Base-by-base conservation (phyloP, 768 basidiomycete genomes). In the Rhodotorula diobovata region DNA sequence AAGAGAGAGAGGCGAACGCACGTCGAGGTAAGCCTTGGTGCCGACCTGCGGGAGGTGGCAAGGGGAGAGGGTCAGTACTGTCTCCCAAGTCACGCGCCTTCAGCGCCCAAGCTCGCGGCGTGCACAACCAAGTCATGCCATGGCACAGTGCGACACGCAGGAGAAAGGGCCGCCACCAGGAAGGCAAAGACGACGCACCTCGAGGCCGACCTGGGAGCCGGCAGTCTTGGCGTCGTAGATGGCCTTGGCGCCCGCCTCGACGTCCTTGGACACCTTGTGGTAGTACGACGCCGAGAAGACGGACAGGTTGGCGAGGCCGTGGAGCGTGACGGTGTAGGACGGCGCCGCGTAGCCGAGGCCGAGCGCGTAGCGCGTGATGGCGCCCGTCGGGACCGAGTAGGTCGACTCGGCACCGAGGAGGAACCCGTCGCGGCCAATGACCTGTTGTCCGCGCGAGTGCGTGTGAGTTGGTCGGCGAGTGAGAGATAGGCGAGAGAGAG, bases 281-380 rank as follows among this genome's bases (percentile, higher is more conserved):
- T 97, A 98, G 87, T 98, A 99, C 81, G 89, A 91, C 70, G 95
- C 96, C 63, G 89, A 85, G 85, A 93, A 97, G 78, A 88, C 89
- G 81, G 88, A 89, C 81, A 96, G 82, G 86, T 96, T 98, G 85
- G 90, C 89, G 80, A 97, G 87, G 76, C 89, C 92, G 83, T 97
- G 94, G 70, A 98, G 76, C 79, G 94, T 92, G 81, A 97, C 87
- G 71, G 93, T 89, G 81, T 94, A 95, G 81, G 97, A 91, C 45
- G 94, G 91, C 53, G 95, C 94, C 79, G 90, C 93, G 87, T 89
- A 98, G 78, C 95, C 96, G 77, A 91, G 80, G 63, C 93, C 95
- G 76, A 90, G 86, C 66, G 92, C 89, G 83, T 96, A 99, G 79
- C 90, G 89, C 80, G 89, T 89, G 81, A 98, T 85, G 79, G 87